Percentiles rank a stretch among this genome's conserved stretches.
Evolutionary conservation across 371 early-diverging fungal species (phyloP).

Genomic region (Caulochytrium protostelioides): DNA sequence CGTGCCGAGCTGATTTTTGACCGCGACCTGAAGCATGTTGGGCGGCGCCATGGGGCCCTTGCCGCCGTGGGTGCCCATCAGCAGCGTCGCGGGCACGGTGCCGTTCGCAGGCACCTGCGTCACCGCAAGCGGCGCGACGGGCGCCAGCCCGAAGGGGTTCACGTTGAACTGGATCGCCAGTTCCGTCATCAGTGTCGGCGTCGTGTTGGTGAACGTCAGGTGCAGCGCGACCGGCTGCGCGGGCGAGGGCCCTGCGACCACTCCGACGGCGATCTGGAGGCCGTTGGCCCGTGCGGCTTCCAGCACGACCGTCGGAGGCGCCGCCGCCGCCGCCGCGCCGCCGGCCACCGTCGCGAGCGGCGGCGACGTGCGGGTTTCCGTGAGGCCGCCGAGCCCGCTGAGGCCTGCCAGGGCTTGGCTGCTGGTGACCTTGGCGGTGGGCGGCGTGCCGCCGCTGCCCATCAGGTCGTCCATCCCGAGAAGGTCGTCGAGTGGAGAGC

Average conservation of each 20-base stretch:
- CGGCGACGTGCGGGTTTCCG: neutral
- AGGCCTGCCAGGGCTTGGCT: conserved; percentile 5
- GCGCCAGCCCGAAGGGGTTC: conserved; percentile 33
- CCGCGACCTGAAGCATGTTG: conserved; percentile 38
- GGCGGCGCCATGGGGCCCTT: conserved; percentile 24
- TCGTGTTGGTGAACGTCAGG: conserved; percentile 26
- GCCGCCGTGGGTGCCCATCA: conserved; percentile 18
- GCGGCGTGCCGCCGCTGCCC: conserved; percentile 2
- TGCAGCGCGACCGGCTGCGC: conserved; percentile 28
- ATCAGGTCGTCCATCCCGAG: too few relatives aligned
- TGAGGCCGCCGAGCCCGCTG: neutral
- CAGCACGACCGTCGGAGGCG: conserved; percentile 2
- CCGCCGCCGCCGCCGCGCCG: too few relatives aligned
- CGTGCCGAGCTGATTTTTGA: conserved; percentile 36
- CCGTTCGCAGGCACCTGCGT: conserved; percentile 16
- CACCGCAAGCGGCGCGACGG: conserved; percentile 20
- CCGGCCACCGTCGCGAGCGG: too few relatives aligned
- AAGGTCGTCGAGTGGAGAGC: too few relatives aligned
- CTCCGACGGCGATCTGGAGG: conserved; percentile 22
- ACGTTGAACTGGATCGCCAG: conserved; percentile 56
- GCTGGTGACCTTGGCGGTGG: conserved; percentile 3
- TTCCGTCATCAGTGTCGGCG: conserved; percentile 18
- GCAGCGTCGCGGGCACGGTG: conserved; percentile 15
- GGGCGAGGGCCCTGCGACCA: conserved; percentile 17
- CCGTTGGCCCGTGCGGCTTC: conserved; percentile 10